Conservation (phyloP, 2,329 filamentous ascomycete genomes). For the Fusarium abutilonis region DNA sequence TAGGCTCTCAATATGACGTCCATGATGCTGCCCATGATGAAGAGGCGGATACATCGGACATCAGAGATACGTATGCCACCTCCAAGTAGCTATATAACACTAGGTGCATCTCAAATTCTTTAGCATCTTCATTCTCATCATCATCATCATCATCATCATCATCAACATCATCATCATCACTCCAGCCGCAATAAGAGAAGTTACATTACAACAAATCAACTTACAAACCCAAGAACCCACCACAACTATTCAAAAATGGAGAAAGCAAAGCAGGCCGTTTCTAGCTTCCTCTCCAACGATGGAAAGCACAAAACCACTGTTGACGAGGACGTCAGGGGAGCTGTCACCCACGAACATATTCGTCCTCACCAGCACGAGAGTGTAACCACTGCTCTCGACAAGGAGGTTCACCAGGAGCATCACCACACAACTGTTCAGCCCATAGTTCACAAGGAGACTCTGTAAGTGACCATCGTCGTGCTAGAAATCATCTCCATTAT, state of each 20-base stretch:
- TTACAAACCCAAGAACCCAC: neutral
- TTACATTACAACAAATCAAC: neutral
- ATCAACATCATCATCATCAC: neutral
- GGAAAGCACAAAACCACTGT: conserved; percentile 77
- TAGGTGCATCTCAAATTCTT: conserved; percentile 5
- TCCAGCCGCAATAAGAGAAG: neutral
- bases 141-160: neutral
- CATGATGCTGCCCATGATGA: conserved; percentile 24
- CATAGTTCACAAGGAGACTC: conserved; percentile 52
- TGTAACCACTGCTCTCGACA: conserved; percentile 70
- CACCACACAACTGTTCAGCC: conserved; percentile 77
- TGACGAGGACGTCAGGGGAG: conserved; percentile 70
- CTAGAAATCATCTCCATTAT: neutral
- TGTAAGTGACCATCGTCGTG: conserved; percentile 53
- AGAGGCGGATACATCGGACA: conserved; percentile 7
- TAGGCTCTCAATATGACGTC: conserved; percentile 28
- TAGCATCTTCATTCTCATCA: neutral
- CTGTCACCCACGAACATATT: conserved; percentile 69
- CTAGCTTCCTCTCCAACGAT: conserved; percentile 67
- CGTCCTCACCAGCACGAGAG: conserved; percentile 70
- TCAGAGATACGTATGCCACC: neutral
- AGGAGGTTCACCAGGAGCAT: conserved; percentile 77
- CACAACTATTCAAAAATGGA: conserved; percentile 58
- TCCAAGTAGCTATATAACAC: conserved; percentile 26
- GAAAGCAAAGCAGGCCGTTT: conserved; percentile 70